Base-by-base conservation (phyloP, 2,329 filamentous ascomycete genomes). In the Chaetomiaceae sp. region DNA sequence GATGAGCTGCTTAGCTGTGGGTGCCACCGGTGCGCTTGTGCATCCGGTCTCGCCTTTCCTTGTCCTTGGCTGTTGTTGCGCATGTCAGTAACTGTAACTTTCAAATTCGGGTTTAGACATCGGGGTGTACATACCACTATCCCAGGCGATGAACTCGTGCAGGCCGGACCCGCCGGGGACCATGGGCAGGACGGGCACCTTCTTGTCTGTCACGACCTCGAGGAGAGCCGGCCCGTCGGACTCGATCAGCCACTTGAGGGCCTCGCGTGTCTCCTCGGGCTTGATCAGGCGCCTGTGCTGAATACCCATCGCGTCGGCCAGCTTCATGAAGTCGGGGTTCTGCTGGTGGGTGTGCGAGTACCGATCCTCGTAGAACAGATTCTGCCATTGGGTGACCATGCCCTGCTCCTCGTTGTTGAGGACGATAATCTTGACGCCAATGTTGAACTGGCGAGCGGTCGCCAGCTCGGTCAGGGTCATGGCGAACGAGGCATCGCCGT, bases 341-440 rank as follows among this genome's bases (percentile, higher is more conserved):
- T 82, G 78, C 73, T 96, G 91, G 69, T 97, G 92, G 0, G 92
- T 96, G 69, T 96, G 91, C 31, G 89, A 79, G 63, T 84, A 97
- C 61, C 92, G 84, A 66, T 96, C 90, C 69, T 96, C 87, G 74
- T 95, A 97, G 74, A 97, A 97, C 59, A 97, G 82, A 63, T 89
- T 91, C 72, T 97, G 92, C 92, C 92, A 97, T 73, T 96, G 92
- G 1, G 91, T 96, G 38, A 97, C 91, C 92, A 97, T 97, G 48
- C 92, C 92, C 73, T 96, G 92, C 72, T 97, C 90, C 70, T 95
- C 90, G 70, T 96, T 99, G 77, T 97, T 97, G 50, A 99, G 71
- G 21, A 97, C 78, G 61, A 97, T 89, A 54, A 97, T 79, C 79
- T 97, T 97, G 70, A 95, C 85, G 58, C 88, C 91, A 68, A 97